Percentiles rank a stretch among this genome's conserved stretches.
Conservation (phyloP, 1,284 basidiomycete species). For the Leccinum pseudoinsigne region DNA sequence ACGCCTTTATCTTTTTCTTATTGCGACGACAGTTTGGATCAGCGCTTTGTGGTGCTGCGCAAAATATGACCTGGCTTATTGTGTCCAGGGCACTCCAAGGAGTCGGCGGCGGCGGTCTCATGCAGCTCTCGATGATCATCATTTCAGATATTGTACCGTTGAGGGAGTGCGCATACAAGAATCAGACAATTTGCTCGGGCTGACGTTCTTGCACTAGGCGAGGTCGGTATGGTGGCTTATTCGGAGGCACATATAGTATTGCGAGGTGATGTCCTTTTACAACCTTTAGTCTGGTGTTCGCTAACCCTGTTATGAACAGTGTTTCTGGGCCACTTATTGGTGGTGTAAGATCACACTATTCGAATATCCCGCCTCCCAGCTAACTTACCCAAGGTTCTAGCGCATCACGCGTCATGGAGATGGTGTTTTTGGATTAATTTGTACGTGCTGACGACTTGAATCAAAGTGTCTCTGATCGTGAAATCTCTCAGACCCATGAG, state of each 20-base stretch:
- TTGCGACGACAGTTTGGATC: conserved; percentile 58
- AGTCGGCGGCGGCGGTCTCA: conserved; percentile 78
- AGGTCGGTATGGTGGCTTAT: conserved; percentile 71
- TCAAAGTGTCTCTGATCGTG: background rate
- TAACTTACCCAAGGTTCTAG: conserved; percentile 47
- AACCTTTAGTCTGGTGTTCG: background rate
- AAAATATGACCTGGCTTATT: conserved; percentile 75
- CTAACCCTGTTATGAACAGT: conserved; percentile 35
- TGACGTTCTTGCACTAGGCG: conserved; percentile 44
- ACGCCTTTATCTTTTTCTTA: background rate
- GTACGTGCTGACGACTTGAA: conserved; percentile 36
- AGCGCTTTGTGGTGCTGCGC: conserved; percentile 80
- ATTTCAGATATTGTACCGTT: conserved; percentile 81
- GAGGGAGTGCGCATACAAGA: conserved; percentile 53
- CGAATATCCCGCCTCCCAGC: background rate
- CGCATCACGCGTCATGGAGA: conserved; percentile 73
- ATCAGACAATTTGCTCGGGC: background rate
- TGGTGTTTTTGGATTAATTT: conserved; percentile 81
- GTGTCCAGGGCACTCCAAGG: conserved; percentile 80
- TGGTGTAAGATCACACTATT: conserved; percentile 47
- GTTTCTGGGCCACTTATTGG: conserved; percentile 76
- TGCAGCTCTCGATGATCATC: conserved; percentile 67
- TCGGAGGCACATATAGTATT: conserved; percentile 82
- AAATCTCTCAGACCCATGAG: conserved; percentile 59
- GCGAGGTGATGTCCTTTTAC: conserved; percentile 37